A percentile compares a stretch with the other conserved stretches of the same genome.
These are phyloP conservation scores for Knufia fluminis DNA, from an alignment of 2,329 filamentous ascomycete species.

Conservation along the genomic window DNA sequence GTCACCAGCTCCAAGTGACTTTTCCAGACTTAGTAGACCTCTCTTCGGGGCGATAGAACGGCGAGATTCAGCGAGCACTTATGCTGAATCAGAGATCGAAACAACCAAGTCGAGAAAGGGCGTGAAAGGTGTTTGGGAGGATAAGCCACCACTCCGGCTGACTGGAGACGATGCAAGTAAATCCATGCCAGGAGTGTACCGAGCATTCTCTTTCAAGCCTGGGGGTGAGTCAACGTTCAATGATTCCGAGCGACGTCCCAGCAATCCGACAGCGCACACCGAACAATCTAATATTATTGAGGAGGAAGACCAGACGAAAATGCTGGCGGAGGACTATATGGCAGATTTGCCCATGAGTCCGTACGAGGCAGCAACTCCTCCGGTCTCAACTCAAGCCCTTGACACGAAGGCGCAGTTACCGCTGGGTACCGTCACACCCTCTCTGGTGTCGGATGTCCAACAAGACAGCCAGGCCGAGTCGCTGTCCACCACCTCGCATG, in stretches of 20 bases:
- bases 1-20: constrained; percentile 22
- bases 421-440: background rate
- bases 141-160: background rate
- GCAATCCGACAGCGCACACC: background rate
- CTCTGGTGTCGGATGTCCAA: background rate
- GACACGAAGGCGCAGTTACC: background rate
- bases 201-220: constrained; percentile 7
- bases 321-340: constrained; percentile 22
- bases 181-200: background rate
- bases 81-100: constrained; percentile 15
- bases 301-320: constrained; percentile 10
- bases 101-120: constrained; percentile 1
- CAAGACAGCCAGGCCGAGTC: background rate
- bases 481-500: background rate
- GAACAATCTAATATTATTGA: background rate
- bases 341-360: constrained; percentile 19
- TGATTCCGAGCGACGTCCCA: background rate
- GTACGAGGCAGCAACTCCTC: constrained; percentile 9
- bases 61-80: constrained; percentile 20
- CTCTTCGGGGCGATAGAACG: background rate
- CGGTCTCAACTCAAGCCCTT: constrained; percentile 1
- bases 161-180: background rate
- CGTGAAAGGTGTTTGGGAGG: background rate
- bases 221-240: constrained; percentile 2
- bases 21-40: constrained; percentile 13